Evolutionary conservation across 768 basidiomycete genomes (phyloP).

Genomic region (Xerocomus brunneocitrinus): DNA sequence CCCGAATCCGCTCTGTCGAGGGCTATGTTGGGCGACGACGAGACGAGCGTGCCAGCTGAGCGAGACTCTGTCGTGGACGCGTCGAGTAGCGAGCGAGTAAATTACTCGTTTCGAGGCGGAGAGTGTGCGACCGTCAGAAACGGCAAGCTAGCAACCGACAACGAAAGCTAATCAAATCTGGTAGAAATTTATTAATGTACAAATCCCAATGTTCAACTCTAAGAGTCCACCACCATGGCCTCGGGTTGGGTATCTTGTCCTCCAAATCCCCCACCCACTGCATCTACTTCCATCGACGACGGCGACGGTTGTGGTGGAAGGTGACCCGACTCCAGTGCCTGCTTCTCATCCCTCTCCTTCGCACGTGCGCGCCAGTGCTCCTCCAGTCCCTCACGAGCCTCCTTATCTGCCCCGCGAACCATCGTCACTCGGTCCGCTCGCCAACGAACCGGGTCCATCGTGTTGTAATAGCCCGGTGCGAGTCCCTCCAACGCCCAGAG

Average conservation of each 20-base stretch:
- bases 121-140: conserved; percentile 11
- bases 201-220: background rate
- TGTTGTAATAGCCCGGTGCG: conserved; percentile 59
- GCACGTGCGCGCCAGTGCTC: conserved; percentile 34
- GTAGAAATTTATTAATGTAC: background rate
- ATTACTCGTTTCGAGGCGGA: background rate
- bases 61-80: conserved; percentile 10
- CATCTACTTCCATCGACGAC: conserved; percentile 2
- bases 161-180: background rate
- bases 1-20: conserved; percentile 21
- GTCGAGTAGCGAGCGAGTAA: conserved; percentile 8
- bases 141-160: conserved; percentile 20
- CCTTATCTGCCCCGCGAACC: conserved; percentile 58
- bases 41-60: background rate
- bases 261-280: background rate
- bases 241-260: conserved; percentile 3
- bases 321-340: conserved; percentile 10
- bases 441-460: conserved; percentile 64
- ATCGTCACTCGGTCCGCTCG: conserved; percentile 49
- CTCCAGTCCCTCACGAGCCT: conserved; percentile 42
- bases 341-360: conserved; percentile 26
- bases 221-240: conserved; percentile 20
- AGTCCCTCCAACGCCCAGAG: conserved; percentile 74
- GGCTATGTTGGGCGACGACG: conserved; percentile 1
- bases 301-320: conserved; percentile 12